phyloP scores from a whole-genome alignment of 208 protist genomes.

The Acanthamoeba castellanii region DNA sequence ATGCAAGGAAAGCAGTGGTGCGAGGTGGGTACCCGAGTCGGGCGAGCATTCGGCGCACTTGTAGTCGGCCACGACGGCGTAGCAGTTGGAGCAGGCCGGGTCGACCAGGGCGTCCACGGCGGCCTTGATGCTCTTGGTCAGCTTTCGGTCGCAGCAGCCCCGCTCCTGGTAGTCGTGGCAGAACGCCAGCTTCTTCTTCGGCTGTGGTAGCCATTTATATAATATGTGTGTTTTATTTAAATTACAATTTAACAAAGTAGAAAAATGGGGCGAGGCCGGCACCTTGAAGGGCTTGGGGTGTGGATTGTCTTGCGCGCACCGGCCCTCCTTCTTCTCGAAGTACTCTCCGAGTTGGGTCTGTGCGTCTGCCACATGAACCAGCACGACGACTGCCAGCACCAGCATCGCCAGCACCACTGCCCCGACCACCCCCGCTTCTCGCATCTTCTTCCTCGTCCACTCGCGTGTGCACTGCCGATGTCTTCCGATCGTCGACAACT shows the following conservation, averaged over 20 bases:
- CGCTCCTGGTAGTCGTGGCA: slow-evolving; percentile 3
- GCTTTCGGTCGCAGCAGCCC: background rate
- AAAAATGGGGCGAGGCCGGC: background rate
- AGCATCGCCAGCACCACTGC: background rate
- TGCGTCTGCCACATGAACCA: background rate
- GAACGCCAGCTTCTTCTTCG: slow-evolving; percentile 25
- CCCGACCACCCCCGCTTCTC: too few species aligned
- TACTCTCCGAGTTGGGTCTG: background rate
- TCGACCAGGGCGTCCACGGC: background rate
- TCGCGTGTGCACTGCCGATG: too few species aligned
- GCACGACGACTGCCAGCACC: background rate
- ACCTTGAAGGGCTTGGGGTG: slow-evolving; percentile 12
- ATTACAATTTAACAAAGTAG: too few species aligned
- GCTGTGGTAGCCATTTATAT: background rate
- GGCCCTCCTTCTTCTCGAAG: slow-evolving; percentile 4
- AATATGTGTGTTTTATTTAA: background rate
- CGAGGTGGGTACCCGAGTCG: background rate
- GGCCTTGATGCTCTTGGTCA: background rate
- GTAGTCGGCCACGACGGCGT: slow-evolving; percentile 1
- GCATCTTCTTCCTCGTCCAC: too few species aligned
- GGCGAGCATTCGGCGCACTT: slow-evolving; percentile 17
- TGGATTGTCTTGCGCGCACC: slow-evolving; percentile 8
- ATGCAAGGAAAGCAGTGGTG: background rate
- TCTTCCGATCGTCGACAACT: too few species aligned
- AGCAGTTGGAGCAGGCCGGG: background rate